Percentiles rank a stretch among this genome's conserved stretches.
Evolutionary conservation across 2,329 filamentous ascomycete species (phyloP).

Genomic region (Penicillium brevicompactum): DNA sequence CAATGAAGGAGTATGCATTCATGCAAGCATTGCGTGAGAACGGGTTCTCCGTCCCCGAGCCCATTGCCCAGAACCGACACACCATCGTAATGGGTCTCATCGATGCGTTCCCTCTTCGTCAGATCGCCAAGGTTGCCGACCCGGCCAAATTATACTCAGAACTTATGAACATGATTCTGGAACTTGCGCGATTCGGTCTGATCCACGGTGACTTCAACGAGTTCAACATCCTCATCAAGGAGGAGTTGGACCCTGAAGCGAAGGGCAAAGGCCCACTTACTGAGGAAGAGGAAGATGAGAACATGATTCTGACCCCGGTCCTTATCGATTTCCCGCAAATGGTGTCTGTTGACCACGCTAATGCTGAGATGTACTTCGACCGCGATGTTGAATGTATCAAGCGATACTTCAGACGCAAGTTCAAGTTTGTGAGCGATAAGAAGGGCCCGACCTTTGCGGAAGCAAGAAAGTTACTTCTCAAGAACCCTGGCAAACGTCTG

Average conservation of each 20-base stretch:
- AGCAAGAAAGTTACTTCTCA: conserved; percentile 69
- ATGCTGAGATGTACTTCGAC: conserved; percentile 97
- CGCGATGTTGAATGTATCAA: conserved; percentile 95
- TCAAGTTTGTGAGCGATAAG: conserved; percentile 80
- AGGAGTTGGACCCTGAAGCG: conserved; percentile 52
- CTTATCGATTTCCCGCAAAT: conserved; percentile 98
- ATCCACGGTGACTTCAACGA: conserved; percentile 99
- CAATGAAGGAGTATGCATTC: conserved; percentile 91
- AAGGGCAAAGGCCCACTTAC: conserved; percentile 41
- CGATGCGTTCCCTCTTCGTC: conserved; percentile 87
- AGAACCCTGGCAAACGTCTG: conserved; percentile 67
- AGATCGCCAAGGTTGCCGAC: conserved; percentile 81
- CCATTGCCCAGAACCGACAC: conserved; percentile 85
- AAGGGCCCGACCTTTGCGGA: conserved; percentile 84
- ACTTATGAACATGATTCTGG: conserved; percentile 81
- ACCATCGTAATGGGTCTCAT: conserved; percentile 95
- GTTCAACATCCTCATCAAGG: conserved; percentile 95
- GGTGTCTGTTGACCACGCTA: conserved; percentile 89
- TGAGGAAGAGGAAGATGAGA: conserved; percentile 32
- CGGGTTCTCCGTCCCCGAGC: conserved; percentile 86
- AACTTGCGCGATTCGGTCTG: conserved; percentile 79
- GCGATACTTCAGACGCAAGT: conserved; percentile 85
- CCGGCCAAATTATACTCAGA: conserved; percentile 88
- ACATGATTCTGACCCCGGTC: conserved; percentile 69
- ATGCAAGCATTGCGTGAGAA: conserved; percentile 84